phyloP scores from a whole-genome alignment of 1,139 yeast species.

The Protomyces lactucae-debilis region DNA sequence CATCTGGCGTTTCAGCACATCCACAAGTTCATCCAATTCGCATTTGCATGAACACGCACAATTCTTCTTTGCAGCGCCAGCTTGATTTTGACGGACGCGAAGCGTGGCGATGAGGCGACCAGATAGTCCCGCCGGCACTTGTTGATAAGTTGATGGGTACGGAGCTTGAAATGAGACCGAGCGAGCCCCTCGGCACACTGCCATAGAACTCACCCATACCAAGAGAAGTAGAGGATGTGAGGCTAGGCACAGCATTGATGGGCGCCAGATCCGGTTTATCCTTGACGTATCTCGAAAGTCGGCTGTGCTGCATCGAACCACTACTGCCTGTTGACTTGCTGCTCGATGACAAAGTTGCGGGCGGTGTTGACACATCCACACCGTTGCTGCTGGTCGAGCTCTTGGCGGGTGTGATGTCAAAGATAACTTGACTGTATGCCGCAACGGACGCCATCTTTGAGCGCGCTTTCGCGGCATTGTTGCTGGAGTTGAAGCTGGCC shows the following conservation, averaged over 20 bases:
- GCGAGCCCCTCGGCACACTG: constrained; percentile 4
- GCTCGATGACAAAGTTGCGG: constrained; percentile 21
- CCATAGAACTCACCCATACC: constrained; percentile 12
- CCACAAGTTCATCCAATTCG: too few species aligned
- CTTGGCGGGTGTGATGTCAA: background rate
- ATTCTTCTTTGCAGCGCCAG: too few species aligned
- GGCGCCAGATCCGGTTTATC: constrained; percentile 8
- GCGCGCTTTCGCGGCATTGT: constrained; percentile 14
- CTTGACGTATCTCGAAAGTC: constrained; percentile 23
- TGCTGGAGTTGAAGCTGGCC: constrained; percentile 2
- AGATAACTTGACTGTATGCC: constrained; percentile 2
- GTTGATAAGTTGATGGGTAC: constrained; percentile 23
- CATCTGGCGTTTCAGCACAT: too few species aligned
- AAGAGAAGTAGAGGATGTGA: background rate
- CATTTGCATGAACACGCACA: too few species aligned
- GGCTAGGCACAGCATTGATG: background rate
- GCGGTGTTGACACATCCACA: constrained; percentile 15
- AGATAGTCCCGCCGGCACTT: constrained; percentile 17
- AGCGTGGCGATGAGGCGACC: constrained; percentile 23
- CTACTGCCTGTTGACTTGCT: constrained; percentile 18
- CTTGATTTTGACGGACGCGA: background rate
- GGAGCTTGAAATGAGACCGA: constrained; percentile 2
- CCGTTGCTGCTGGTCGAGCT: background rate
- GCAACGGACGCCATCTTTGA: constrained; percentile 10
- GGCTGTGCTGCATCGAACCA: constrained; percentile 24